These are phyloP conservation scores for Penicillium pancosmium DNA, from an alignment of 495 filamentous ascomycete genomes.

Conservation along the genomic window DNA sequence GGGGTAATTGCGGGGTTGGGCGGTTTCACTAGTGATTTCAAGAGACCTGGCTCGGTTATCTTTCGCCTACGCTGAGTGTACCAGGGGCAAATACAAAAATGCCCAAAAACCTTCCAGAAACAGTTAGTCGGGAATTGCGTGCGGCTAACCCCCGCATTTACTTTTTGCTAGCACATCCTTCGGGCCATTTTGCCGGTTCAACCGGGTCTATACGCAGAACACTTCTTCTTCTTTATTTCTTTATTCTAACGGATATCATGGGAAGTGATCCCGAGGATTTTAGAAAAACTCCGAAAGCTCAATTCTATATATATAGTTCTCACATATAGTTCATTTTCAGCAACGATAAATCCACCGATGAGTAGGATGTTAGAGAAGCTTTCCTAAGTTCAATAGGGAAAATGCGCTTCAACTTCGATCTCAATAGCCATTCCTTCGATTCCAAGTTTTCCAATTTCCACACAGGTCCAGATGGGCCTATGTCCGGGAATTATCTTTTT, in stretches of 20 bases:
- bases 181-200: background rate
- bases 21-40: background rate
- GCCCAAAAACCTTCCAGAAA: constrained; percentile 17
- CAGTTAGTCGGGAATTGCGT: background rate
- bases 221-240: background rate
- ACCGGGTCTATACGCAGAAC: background rate
- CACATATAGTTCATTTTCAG: background rate
- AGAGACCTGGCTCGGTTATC: background rate
- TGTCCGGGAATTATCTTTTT: constrained; percentile 14
- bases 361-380: no score
- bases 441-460: constrained; percentile 19
- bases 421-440: constrained; percentile 20
- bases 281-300: no score
- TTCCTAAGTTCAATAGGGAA: constrained; percentile 5
- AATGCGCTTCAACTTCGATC: constrained; percentile 20
- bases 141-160: background rate
- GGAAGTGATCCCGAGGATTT: no score
- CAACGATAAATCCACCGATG: background rate
- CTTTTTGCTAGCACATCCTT: background rate
- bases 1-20: no score
- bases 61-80: background rate
- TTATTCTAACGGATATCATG: background rate
- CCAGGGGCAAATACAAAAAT: background rate
- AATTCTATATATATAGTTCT: no score
- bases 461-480: constrained; percentile 21